Percentiles rank a stretch among this genome's conserved stretches.
phyloP scores from a whole-genome alignment of 805 yeast genomes.

The Schizosaccharomyces lindneri region DNA sequence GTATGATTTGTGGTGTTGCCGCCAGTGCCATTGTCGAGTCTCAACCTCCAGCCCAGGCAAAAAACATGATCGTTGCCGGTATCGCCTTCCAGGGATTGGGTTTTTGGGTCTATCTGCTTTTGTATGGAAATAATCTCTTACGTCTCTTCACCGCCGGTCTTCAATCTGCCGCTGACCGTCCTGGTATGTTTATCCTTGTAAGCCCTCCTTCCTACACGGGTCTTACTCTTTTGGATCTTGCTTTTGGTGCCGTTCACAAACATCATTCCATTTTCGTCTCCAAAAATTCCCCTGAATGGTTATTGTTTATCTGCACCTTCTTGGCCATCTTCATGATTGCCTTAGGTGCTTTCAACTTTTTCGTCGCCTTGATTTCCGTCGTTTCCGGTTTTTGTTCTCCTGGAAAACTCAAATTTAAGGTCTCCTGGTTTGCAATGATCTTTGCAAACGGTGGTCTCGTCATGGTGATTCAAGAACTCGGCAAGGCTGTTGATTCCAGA shows the following conservation, averaged over 20 bases:
- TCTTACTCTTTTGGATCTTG: not conserved
- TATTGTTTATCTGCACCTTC: not conserved
- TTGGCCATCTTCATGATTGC: not conserved
- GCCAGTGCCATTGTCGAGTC: slow-evolving; percentile 2
- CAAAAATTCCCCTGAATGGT: not conserved
- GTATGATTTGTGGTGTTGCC: slow-evolving; percentile 1
- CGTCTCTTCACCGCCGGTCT: not conserved
- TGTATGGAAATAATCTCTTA: not conserved
- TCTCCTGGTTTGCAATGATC: not conserved
- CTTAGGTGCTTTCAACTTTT: not conserved
- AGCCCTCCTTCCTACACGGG: slow-evolving; percentile 2
- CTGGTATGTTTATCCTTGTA: not conserved
- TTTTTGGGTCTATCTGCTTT: not conserved
- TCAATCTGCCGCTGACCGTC: not conserved
- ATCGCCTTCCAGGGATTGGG: slow-evolving; percentile 1
- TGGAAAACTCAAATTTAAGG: not conserved
- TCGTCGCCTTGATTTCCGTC: not conserved
- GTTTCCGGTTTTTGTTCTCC: not conserved
- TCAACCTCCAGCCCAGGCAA: not conserved
- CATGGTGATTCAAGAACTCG: not conserved
- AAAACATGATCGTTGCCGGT: not conserved
- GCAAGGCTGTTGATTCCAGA: not conserved
- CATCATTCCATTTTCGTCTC: not conserved
- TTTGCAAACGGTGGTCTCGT: slow-evolving; percentile 1
- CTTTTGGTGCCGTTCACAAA: not conserved